phyloP scores from a whole-genome alignment of 257 asterid genomes.

The Anisodus tanguticus region DNA sequence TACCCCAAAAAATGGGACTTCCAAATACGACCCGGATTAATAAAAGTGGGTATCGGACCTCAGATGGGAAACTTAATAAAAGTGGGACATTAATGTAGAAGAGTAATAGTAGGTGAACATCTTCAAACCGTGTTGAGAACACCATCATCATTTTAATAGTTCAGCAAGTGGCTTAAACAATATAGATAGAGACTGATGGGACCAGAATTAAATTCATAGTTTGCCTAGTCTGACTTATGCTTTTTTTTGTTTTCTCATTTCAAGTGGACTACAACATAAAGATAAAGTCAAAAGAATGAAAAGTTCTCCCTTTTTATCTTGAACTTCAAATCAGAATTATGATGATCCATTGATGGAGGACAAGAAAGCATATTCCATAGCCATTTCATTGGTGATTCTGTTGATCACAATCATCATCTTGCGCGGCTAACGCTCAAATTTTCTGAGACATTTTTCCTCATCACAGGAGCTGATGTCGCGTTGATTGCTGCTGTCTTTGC shows the following conservation, averaged over 20 bases:
- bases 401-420: conserved; percentile 48
- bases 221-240: not conserved
- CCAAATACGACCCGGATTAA: not conserved
- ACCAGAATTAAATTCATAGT: not conserved
- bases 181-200: not conserved
- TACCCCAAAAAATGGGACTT: too few relatives aligned
- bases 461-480: conserved; percentile 63
- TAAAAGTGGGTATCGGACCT: not conserved
- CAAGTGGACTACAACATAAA: too few relatives aligned
- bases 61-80: not conserved
- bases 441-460: conserved; percentile 55
- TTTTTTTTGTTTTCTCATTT: not conserved
- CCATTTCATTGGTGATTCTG: conserved; percentile 37
- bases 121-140: not conserved
- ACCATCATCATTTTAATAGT: not conserved
- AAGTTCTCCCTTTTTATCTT: not conserved
- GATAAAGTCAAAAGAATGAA: not conserved
- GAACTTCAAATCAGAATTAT: conserved; percentile 17
- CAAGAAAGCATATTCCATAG: conserved; percentile 47
- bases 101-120: not conserved
- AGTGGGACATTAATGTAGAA: not conserved
- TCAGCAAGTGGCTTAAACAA: not conserved
- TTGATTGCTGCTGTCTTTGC: conserved; percentile 55
- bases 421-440: conserved; percentile 54
- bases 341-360: conserved; percentile 56